Conservation (phyloP, 2,329 filamentous ascomycete genomes). For the Aquanectria penicillioides region DNA sequence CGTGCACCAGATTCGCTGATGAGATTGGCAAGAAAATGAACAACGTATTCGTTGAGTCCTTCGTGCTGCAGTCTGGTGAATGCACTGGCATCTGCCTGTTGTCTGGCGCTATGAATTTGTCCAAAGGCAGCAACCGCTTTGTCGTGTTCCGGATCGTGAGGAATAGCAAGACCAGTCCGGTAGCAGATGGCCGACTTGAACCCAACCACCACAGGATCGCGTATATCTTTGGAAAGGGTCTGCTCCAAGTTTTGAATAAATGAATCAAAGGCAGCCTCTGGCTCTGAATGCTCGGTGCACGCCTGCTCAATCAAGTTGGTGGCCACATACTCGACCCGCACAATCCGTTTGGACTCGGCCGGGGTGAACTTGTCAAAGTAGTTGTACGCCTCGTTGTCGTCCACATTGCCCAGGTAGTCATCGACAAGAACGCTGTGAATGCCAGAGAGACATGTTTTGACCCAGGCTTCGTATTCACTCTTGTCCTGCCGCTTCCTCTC, state of each 20-base stretch:
- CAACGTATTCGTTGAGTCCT: conserved; percentile 74
- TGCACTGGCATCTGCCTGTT: conserved; percentile 33
- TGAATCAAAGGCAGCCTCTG: conserved; percentile 41
- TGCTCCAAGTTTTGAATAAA: conserved; percentile 51
- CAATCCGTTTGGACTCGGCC: conserved; percentile 75
- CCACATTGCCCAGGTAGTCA: conserved; percentile 71
- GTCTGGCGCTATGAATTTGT: conserved; percentile 15
- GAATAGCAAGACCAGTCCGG: conserved; percentile 75
- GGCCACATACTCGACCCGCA: conserved; percentile 80
- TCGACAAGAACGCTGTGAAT: conserved; percentile 81
- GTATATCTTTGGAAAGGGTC: conserved; percentile 65
- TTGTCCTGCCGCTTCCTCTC: conserved; percentile 51
- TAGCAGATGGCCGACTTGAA: conserved; percentile 91
- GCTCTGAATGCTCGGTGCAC: conserved; percentile 44
- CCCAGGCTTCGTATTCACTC: conserved; percentile 66
- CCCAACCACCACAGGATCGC: conserved; percentile 74
- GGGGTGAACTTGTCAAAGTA: conserved; percentile 75
- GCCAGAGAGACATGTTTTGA: conserved; percentile 72
- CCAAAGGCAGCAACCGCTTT: conserved; percentile 49
- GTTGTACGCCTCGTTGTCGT: conserved; percentile 65
- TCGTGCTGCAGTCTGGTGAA: conserved; percentile 69
- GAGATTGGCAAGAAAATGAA: conserved; percentile 70
- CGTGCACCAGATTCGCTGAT: conserved; percentile 58
- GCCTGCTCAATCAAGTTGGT: conserved; percentile 66
- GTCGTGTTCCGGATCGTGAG: conserved; percentile 52